Evolutionary conservation across 225 moss, liverwort and hornwort genomes (phyloP), one percentile per base, ranked within the genome.

Genomic region (Sphagnum tenellum): DNA sequence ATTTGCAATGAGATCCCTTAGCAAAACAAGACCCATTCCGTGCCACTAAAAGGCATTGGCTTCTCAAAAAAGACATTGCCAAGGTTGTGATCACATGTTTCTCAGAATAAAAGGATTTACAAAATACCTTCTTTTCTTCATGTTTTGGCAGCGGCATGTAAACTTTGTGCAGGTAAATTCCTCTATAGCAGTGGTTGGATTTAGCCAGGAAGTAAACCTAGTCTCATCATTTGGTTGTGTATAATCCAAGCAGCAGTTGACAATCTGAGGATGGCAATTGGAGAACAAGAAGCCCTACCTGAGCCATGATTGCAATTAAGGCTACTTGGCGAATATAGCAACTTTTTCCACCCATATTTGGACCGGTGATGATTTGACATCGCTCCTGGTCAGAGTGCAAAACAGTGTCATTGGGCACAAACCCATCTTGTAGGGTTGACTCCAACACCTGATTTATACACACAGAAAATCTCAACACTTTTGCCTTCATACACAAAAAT

Each of bases 341-440:
- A 76, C 98, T 98, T 71, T 98, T 98, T 56, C 98, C 98, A 67
- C 98, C 98, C 98, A 98, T 98, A 56, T 98, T 98, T 67, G 98
- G 98, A 52, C 98, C 98, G 45, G 93, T 98, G 68, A 98, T 93
- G 47, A 98, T 90, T 75, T 98, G 98, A 52, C 98, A 98, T 2
- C 82, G 85, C 67, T 98, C 87, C 59, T 77, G 60, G 7, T 77
- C 65, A 54, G 79, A 75, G 62, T 82, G 82, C 10, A 98, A 73
- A 61, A 81, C 70, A 29, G 98, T 98, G 50, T 93, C 89, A 49
- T 98, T 98, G 13, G 98, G 93, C 67, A 98, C 98, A 73, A 89
- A 98, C 49, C 79, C 83, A 69, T 81, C 89, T 79, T 89, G 89
- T 74, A 98, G 73, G 13, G 84, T 89, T 53, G 89, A 81, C 74